A percentile compares a stretch with the other conserved stretches of the same genome.
These are phyloP conservation scores for Eucalyptus leucophloia DNA, from an alignment of 345 rosid genomes.

Conservation along the genomic window DNA sequence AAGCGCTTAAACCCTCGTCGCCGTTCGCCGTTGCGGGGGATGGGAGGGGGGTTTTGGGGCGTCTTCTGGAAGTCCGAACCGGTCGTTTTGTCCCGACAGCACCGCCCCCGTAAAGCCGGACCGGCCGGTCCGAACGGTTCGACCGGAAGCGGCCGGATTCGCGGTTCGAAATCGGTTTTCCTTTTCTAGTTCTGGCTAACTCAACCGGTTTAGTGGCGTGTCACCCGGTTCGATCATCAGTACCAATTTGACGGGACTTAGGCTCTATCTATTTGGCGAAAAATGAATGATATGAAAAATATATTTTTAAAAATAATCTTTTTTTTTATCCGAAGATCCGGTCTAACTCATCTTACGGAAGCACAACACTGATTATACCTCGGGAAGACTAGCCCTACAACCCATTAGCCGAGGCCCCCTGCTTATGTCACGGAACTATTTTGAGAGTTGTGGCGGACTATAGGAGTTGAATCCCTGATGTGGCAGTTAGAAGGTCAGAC, in stretches of 20 bases:
- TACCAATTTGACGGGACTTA: background rate
- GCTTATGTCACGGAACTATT: no score
- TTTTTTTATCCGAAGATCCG: no score
- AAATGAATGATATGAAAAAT: no score
- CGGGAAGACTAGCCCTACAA: no score
- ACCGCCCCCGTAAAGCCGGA: background rate
- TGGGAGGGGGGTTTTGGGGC: background rate
- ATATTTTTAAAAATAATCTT: no score
- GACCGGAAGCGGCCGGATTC: background rate
- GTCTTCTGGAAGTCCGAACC: background rate
- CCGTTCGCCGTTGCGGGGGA: background rate
- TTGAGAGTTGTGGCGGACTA: no score
- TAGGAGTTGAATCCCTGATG: no score
- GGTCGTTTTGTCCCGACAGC: background rate
- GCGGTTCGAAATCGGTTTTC: background rate
- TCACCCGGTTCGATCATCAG: background rate
- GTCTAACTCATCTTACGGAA: no score
- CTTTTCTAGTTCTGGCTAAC: background rate
- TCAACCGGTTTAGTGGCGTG: background rate
- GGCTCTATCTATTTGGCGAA: no score
- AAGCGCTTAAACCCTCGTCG: background rate
- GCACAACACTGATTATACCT: no score
- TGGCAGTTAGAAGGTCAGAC: no score
- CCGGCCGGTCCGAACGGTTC: background rate
- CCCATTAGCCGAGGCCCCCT: no score